Percentiles rank a stretch among this genome's conserved stretches.
Conservation (phyloP, 2,329 filamentous ascomycete genomes). For the Dactylellina drechsleri region DNA sequence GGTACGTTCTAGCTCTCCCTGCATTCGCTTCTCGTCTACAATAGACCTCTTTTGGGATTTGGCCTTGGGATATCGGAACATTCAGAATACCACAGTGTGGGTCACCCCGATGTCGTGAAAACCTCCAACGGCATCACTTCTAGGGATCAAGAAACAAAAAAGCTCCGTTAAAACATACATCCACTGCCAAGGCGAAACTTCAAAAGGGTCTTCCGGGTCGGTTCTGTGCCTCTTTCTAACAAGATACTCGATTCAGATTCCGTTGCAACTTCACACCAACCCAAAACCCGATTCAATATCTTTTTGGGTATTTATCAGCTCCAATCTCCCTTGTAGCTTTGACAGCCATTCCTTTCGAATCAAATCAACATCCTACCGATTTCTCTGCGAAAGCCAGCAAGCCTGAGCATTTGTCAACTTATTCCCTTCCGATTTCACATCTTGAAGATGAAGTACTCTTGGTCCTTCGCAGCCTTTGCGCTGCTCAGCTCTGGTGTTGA, state of each 20-base stretch:
- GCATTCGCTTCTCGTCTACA: conserved; percentile 19
- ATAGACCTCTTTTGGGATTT: conserved; percentile 23
- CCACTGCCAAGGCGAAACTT: background rate
- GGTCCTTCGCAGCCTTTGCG: conserved; percentile 57
- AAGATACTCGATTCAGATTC: conserved; percentile 12
- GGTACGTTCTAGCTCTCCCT: background rate
- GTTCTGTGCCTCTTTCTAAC: conserved; percentile 7
- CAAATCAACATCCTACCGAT: background rate
- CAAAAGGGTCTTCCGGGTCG: background rate
- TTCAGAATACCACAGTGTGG: conserved; percentile 18
- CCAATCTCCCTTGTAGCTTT: conserved; percentile 4
- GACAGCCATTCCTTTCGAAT: conserved; percentile 9
- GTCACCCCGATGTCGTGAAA: background rate
- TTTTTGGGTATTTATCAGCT: conserved; percentile 25
- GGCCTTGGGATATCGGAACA: conserved; percentile 33
- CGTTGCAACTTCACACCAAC: background rate
- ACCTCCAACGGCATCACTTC: conserved; percentile 30
- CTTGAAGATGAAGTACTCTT: conserved; percentile 27
- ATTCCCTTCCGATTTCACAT: conserved; percentile 3
- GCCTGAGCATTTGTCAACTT: conserved; percentile 10
- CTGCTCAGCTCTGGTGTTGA: conserved; percentile 57
- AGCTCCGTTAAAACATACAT: no score
- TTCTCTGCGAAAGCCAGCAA: conserved; percentile 13
- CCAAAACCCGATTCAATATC: background rate
- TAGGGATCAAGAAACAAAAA: no score